A percentile compares a stretch with the other conserved stretches of the same genome.
These are phyloP conservation scores for Trichoderma polysporum DNA, from an alignment of 2,329 filamentous ascomycete species.

Conservation along the genomic window DNA sequence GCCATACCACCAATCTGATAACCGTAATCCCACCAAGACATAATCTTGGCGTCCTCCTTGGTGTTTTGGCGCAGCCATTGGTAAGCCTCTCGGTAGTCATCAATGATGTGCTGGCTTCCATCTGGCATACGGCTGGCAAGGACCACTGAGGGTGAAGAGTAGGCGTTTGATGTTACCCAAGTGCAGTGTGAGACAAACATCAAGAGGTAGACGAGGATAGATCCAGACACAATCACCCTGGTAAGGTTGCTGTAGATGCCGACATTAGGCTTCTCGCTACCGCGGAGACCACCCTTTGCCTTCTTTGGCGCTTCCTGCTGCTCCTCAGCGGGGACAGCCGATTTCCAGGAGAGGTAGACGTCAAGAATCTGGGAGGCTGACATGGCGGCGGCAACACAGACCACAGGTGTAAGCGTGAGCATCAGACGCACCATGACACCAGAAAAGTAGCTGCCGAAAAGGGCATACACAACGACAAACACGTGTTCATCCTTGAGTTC, in stretches of 20 bases:
- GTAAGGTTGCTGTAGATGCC: constrained; percentile 82
- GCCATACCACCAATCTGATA: constrained; percentile 99
- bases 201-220: constrained; percentile 76
- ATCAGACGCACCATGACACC: constrained; percentile 99
- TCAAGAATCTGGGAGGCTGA: constrained; percentile 86
- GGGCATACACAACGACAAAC: constrained; percentile 95
- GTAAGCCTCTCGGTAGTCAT: constrained; percentile 98
- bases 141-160: constrained; percentile 96
- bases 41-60: constrained; percentile 89
- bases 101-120: constrained; percentile 96
- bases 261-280: constrained; percentile 69
- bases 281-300: constrained; percentile 60
- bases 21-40: constrained; percentile 99
- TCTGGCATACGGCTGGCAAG: constrained; percentile 89
- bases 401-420: constrained; percentile 93
- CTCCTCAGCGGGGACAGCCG: constrained; percentile 55
- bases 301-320: constrained; percentile 58
- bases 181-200: constrained; percentile 97
- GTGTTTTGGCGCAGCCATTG: constrained; percentile 99
- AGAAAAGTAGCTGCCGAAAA: constrained; percentile 95
- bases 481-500: constrained; percentile 93
- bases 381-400: constrained; percentile 90
- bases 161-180: constrained; percentile 98
- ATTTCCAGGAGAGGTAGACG: constrained; percentile 70
- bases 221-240: constrained; percentile 72